These are phyloP conservation scores for Shiraia bambusicola DNA, from an alignment of 2,329 filamentous ascomycete genomes.

Conservation along the genomic window DNA sequence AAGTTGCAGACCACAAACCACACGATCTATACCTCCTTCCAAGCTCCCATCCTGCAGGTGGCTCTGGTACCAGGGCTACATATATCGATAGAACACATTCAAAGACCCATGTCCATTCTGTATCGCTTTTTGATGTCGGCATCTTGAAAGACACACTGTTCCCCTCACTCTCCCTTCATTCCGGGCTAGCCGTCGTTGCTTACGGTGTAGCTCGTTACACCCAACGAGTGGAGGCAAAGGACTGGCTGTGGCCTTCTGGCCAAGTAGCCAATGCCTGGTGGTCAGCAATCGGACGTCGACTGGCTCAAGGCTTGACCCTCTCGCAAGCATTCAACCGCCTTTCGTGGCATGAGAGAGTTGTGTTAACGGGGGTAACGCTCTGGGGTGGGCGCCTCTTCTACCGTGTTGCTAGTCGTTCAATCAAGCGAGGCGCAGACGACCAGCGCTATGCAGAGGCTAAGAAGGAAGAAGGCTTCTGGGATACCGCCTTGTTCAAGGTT, in stretches of 20 bases:
- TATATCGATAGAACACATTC: constrained; percentile 36
- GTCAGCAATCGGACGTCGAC: constrained; percentile 57
- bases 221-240: constrained; percentile 60
- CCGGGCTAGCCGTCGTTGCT: constrained; percentile 54
- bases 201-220: constrained; percentile 56
- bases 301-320: constrained; percentile 51
- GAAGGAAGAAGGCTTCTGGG: constrained; percentile 59
- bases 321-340: constrained; percentile 51
- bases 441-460: constrained; percentile 57
- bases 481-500: constrained; percentile 54
- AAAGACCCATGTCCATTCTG: constrained; percentile 33
- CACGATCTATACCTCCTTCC: constrained; percentile 37
- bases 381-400: constrained; percentile 61
- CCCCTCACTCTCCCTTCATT: constrained; percentile 57
- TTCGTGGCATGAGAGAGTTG: constrained; percentile 57
- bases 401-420: constrained; percentile 53
- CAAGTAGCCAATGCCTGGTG: constrained; percentile 63
- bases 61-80: constrained; percentile 1
- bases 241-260: constrained; percentile 59
- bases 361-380: constrained; percentile 58
- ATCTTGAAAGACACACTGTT: constrained; percentile 57
- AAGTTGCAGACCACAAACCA: constrained; percentile 34
- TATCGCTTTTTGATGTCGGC: constrained; percentile 48
- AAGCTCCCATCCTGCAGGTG: constrained; percentile 9
- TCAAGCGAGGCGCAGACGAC: constrained; percentile 57